A percentile compares a stretch with the other conserved stretches of the same genome.
Conservation (phyloP, 495 filamentous ascomycete genomes). For the Diplogelasinospora grovesii region DNA sequence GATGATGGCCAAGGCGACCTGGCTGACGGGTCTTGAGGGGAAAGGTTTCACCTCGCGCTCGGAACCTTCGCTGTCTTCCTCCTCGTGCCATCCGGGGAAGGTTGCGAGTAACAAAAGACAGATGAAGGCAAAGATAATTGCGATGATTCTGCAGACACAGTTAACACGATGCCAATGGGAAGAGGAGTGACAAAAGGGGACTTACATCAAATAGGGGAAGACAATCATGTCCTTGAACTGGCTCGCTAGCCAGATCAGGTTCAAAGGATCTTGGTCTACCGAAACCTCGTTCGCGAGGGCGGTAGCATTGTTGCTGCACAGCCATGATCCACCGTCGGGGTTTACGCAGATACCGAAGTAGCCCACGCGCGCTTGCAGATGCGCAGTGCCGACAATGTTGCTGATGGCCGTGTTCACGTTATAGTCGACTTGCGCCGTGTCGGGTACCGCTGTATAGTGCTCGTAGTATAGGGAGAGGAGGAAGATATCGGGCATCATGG, state of each 20-base stretch:
- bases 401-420: constrained; percentile 68
- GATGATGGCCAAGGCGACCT: constrained; percentile 70
- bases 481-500: constrained; percentile 72
- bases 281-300: constrained; percentile 60
- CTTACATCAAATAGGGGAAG: constrained; percentile 69
- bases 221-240: constrained; percentile 80
- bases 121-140: constrained; percentile 74
- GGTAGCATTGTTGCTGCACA: constrained; percentile 74
- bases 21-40: constrained; percentile 64
- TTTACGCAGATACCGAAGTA: constrained; percentile 71
- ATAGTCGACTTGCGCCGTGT: constrained; percentile 76
- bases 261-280: constrained; percentile 69
- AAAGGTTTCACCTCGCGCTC: constrained; percentile 75
- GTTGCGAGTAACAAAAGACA: constrained; percentile 69
- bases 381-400: constrained; percentile 63
- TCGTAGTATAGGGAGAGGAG: constrained; percentile 71
- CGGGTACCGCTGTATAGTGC: constrained; percentile 56
- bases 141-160: constrained; percentile 53
- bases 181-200: not conserved
- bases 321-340: constrained; percentile 61
- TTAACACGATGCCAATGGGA: not conserved
- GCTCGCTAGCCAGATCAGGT: constrained; percentile 71
- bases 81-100: constrained; percentile 77
- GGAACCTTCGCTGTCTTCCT: constrained; percentile 55
- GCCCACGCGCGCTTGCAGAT: constrained; percentile 63